Conservation (phyloP, 169 alveolate species). For the Plasmodium falciparum region DNA sequence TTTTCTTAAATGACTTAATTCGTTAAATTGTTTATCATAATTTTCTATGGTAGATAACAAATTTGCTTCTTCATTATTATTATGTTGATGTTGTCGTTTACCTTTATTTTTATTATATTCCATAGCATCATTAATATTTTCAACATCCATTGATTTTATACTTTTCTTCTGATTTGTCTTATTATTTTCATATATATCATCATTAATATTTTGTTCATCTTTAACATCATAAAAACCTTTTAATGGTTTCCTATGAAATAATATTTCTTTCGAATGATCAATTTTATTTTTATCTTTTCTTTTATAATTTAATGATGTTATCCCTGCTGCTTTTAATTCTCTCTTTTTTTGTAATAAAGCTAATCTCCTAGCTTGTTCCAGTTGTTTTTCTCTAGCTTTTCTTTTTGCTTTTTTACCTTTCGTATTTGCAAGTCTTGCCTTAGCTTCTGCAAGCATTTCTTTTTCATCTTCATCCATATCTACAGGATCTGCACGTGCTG, state of each 20-base stretch:
- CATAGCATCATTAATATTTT: conserved; percentile 21
- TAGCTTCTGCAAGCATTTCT: conserved; percentile 99
- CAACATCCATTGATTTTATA: conserved; percentile 69
- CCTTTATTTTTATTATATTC: background rate
- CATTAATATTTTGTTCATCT: conserved; percentile 90
- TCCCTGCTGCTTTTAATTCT: conserved; percentile 99
- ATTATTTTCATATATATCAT: conserved; percentile 80
- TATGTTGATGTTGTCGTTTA: background rate
- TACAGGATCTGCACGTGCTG: conserved; percentile 98
- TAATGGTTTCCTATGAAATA: conserved; percentile 96
- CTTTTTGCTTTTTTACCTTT: conserved; percentile 99
- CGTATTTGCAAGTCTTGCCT: conserved; percentile 99
- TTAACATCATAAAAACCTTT: conserved; percentile 94
- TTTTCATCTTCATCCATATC: conserved; percentile 99
- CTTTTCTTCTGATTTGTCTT: conserved; percentile 11
- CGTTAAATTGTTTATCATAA: conserved; percentile 67
- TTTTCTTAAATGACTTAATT: conserved; percentile 60
- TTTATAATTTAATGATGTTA: conserved; percentile 89
- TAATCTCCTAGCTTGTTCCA: conserved; percentile 97
- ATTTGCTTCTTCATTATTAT: conserved; percentile 38
- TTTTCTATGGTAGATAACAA: conserved; percentile 49
- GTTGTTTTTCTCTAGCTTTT: conserved; percentile 97
- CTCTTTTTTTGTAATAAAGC: conserved; percentile 97
- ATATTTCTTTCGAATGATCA: conserved; percentile 96
- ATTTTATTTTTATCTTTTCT: conserved; percentile 90